A percentile compares a stretch with the other conserved stretches of the same genome.
These are phyloP conservation scores for Didymella glomerata DNA, from an alignment of 2,329 filamentous ascomycete species.

Conservation along the genomic window DNA sequence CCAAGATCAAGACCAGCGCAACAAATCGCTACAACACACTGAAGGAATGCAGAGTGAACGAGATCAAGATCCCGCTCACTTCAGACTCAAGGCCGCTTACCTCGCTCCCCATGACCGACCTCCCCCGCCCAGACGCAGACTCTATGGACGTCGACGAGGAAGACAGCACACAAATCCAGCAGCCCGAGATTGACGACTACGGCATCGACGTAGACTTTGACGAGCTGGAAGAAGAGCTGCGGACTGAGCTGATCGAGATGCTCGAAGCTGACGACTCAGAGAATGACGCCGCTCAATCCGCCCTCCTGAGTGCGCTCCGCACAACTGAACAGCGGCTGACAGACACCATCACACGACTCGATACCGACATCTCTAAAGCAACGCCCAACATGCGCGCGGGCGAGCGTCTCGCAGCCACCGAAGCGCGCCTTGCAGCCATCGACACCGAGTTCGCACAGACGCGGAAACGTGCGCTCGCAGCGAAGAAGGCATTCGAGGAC, in stretches of 20 bases:
- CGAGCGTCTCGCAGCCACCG: conserved; percentile 86
- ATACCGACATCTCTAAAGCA: conserved; percentile 86
- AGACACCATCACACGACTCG: conserved; percentile 78
- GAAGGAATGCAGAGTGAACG: conserved; percentile 90
- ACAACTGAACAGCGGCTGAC: conserved; percentile 75
- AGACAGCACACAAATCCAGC: conserved; percentile 60
- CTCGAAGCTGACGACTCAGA: conserved; percentile 67
- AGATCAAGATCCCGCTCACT: conserved; percentile 83
- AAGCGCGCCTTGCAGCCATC: conserved; percentile 80
- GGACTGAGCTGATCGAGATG: conserved; percentile 54
- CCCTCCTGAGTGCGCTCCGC: conserved; percentile 32
- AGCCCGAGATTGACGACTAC: conserved; percentile 79
- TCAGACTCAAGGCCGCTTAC: conserved; percentile 76
- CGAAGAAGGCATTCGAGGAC: conserved; percentile 83
- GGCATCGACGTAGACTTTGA: conserved; percentile 91
- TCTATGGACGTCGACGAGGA: conserved; percentile 89
- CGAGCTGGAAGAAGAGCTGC: conserved; percentile 80
- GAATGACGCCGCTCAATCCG: conserved; percentile 50
- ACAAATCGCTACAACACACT: conserved; percentile 84
- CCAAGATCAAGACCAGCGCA: conserved; percentile 84
- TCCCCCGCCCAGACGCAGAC: conserved; percentile 75
- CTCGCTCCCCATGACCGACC: conserved; percentile 85
- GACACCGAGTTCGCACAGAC: conserved; percentile 91
- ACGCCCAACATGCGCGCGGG: conserved; percentile 97
- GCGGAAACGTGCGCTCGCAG: conserved; percentile 74